A percentile compares a stretch with the other conserved stretches of the same genome.
Conservation (phyloP, 257 asterid species). For the Agastache rugosa region DNA sequence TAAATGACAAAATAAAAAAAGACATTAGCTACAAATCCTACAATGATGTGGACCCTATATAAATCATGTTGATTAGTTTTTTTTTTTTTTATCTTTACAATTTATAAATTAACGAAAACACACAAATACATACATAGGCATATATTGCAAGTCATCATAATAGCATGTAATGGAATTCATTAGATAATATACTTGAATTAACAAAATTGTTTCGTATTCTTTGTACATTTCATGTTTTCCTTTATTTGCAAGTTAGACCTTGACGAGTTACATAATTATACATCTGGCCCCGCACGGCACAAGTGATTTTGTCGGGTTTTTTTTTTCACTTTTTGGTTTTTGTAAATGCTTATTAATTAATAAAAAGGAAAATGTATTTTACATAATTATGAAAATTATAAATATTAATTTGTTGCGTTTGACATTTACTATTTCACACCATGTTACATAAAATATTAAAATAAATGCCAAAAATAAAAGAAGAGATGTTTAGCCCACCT, state of each 20-base stretch:
- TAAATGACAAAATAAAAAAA: neutral
- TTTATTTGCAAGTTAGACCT: constrained; percentile 1
- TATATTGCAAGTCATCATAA: neutral
- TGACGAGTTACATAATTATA: neutral
- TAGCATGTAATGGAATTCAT: neutral
- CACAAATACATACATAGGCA: neutral
- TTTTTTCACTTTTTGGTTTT: no score
- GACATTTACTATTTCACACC: neutral
- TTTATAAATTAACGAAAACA: neutral
- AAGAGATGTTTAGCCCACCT: no score
- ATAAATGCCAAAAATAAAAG: no score
- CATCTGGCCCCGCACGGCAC: no score
- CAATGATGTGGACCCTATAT: neutral
- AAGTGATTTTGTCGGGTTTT: no score
- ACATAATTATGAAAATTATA: neutral
- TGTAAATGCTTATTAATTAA: no score
- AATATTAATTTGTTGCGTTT: neutral
- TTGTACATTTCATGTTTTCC: neutral
- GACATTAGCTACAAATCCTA: neutral
- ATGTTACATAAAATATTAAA: no score
- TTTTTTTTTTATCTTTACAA: no score
- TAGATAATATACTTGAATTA: neutral
- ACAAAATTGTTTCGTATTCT: neutral
- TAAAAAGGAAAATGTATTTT: neutral
- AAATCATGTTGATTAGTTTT: no score